Percentiles rank a stretch among this genome's conserved stretches.
phyloP scores from a whole-genome alignment of 139 green algal species.

The Chlorella sp. region DNA sequence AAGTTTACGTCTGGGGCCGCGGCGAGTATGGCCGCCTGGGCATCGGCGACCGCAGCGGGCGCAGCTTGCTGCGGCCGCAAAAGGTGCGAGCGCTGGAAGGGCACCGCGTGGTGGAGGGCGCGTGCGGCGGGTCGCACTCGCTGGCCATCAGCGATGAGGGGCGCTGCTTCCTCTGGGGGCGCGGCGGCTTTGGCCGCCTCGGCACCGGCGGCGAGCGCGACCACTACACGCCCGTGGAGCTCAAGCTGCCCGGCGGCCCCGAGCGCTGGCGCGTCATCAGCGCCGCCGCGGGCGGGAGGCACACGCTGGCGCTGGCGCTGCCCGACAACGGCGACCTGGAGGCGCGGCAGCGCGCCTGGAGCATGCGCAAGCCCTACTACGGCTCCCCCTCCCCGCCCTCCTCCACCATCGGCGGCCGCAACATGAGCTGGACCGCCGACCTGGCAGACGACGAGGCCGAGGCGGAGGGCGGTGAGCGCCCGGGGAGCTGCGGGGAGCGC shows the following conservation, averaged over 20 bases:
- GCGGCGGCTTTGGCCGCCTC: conserved; percentile 70
- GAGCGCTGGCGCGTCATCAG: conserved; percentile 71
- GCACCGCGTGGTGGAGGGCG: conserved; percentile 64
- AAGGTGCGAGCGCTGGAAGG: conserved; percentile 56
- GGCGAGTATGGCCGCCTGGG: conserved; percentile 91
- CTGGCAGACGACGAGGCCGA: too few relatives aligned
- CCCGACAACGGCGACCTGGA: conserved; percentile 44
- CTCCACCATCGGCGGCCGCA: too few relatives aligned
- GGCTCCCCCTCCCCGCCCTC: too few relatives aligned
- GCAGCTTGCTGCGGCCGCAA: conserved; percentile 72
- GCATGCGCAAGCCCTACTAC: too few relatives aligned
- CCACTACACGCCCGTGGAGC: conserved; percentile 61
- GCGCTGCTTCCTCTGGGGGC: conserved; percentile 83
- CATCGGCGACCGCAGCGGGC: conserved; percentile 73
- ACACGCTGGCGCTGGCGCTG: conserved; percentile 73
- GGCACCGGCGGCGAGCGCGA: conserved; percentile 56
- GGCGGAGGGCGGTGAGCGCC: too few relatives aligned
- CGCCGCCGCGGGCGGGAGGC: conserved; percentile 60
- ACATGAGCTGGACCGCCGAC: too few relatives aligned
- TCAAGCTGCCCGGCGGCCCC: conserved; percentile 62
- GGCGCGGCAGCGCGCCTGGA: conserved; percentile 11
- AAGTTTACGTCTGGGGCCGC: conserved; percentile 84
- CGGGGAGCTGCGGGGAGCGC: too few relatives aligned
- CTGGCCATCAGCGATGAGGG: conserved; percentile 64
- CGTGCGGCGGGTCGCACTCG: conserved; percentile 78